phyloP scores from a whole-genome alignment of 1,139 yeast species.

The Kazachstania sp. region DNA sequence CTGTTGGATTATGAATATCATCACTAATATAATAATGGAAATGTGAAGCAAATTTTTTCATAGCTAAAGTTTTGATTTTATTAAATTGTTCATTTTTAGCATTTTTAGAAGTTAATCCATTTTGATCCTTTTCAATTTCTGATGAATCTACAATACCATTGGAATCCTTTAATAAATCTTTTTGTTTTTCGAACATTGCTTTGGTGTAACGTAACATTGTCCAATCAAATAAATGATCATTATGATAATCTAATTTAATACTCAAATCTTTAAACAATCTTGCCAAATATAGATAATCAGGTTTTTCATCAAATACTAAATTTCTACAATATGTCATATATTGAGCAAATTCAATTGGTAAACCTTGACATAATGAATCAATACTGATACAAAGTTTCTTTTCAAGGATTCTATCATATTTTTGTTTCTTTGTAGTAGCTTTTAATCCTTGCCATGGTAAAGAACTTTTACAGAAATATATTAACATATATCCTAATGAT shows the following conservation, averaged over 20 bases:
- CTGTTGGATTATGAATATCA: constrained; percentile 30
- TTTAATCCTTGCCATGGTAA: constrained; percentile 98
- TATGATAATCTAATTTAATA: constrained; percentile 79
- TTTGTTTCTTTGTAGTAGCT: constrained; percentile 95
- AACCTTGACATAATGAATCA: constrained; percentile 81
- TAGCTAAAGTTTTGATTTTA: constrained; percentile 28
- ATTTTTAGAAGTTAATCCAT: constrained; percentile 9
- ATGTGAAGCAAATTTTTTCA: constrained; percentile 31
- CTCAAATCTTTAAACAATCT: constrained; percentile 85
- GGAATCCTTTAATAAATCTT: constrained; percentile 5
- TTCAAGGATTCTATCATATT: constrained; percentile 94
- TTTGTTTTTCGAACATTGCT: constrained; percentile 35
- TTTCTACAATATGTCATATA: constrained; percentile 85
- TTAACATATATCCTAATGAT: constrained; percentile 86
- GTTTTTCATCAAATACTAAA: constrained; percentile 90
- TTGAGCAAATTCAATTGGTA: constrained; percentile 83
- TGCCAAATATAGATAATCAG: constrained; percentile 86
- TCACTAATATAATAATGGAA: constrained; percentile 30
- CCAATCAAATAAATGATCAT: constrained; percentile 97
- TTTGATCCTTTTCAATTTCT: background rate
- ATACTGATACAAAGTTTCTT: constrained; percentile 90
- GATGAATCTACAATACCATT: constrained; percentile 7
- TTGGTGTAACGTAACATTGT: constrained; percentile 78
- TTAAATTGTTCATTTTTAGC: constrained; percentile 28
- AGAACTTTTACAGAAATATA: constrained; percentile 91